Evolutionary conservation across 331 rosid genomes (phyloP), one percentile per base, ranked within the genome.

Genomic region (Saraca asoca): DNA sequence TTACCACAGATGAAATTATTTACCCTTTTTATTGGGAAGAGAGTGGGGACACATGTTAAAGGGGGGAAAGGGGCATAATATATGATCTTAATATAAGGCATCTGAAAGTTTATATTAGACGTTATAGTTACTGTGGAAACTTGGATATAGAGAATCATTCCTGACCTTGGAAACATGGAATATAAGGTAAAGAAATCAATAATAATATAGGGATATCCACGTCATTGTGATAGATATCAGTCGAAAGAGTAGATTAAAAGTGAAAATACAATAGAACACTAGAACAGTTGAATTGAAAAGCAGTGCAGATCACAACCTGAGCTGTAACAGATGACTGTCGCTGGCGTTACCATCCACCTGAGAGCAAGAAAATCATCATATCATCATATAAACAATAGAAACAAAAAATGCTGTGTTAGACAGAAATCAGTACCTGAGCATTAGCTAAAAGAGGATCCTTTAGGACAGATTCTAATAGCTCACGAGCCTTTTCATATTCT

Each of bases 241-340:
- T 19, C 61, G 35, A 64, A 17, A 48, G 64, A 38, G 54, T 31
- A 64, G 50, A 57, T 38, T 33, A 46, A 5, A 54, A 5, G 45
- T 24, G 31, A 24, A 24, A 49, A 64, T 41, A 69, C 17, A 57
- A 48, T 49, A 12, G 24, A 41, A 62, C 5, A 66, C 62, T 62
- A 42, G 66, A 67, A 62, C 44, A 48, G 34, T 20, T 9, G 42
- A 57, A n/a, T 46, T 15, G 66, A 33, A 46, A 35, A 31, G 58
- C 51, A 46, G 61, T 39, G 51, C 41, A 51, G 50, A 58, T 75
- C 45, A 64, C 74, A 49, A 93, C 98, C 98, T 93, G 83, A 93
- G 98, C 78, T 90, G 98, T 82, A 90, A 76, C 8, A 88, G 82
- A 82, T 90, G 98, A 62, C 79, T 75, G 35, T 93, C 98, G 18